phyloP scores from a whole-genome alignment of 345 rosid genomes.

The Stellera chamaejasme region DNA sequence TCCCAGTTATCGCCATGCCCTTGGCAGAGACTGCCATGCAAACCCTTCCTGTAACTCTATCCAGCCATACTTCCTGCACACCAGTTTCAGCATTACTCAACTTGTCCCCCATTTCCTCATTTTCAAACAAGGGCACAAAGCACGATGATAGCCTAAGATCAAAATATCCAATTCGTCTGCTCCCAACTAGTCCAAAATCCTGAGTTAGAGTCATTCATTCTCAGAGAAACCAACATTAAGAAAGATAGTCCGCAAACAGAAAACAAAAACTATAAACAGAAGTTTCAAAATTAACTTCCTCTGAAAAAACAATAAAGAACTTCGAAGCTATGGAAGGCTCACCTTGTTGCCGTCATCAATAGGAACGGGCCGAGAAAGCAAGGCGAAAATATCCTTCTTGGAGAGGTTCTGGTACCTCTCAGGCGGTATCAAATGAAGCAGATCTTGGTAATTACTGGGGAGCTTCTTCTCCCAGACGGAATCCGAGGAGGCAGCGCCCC shows the following conservation, averaged over 20 bases:
- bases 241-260: background rate
- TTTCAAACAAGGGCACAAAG: conserved; percentile 3
- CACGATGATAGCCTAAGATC: background rate
- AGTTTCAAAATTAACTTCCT: background rate
- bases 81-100: background rate
- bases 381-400: conserved; percentile 78
- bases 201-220: background rate
- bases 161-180: background rate
- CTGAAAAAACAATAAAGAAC: background rate
- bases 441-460: conserved; percentile 69
- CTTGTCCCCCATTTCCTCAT: background rate
- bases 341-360: conserved; percentile 80
- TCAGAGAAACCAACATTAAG: background rate
- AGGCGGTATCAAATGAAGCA: conserved; percentile 76
- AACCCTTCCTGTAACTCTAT: conserved; percentile 78
- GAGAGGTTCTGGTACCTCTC: conserved; percentile 50
- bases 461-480: conserved; percentile 86
- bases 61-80: conserved; percentile 82
- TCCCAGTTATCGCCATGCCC: conserved; percentile 90
- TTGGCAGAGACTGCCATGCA: conserved; percentile 83
- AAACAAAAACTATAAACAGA: background rate
- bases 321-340: background rate
- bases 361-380: conserved; percentile 69
- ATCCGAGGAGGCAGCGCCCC: conserved; percentile 91
- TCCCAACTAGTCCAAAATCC: background rate